These are phyloP conservation scores for Phytophthora vignae DNA, from an alignment of 352 stramenopile genomes.

Conservation along the genomic window DNA sequence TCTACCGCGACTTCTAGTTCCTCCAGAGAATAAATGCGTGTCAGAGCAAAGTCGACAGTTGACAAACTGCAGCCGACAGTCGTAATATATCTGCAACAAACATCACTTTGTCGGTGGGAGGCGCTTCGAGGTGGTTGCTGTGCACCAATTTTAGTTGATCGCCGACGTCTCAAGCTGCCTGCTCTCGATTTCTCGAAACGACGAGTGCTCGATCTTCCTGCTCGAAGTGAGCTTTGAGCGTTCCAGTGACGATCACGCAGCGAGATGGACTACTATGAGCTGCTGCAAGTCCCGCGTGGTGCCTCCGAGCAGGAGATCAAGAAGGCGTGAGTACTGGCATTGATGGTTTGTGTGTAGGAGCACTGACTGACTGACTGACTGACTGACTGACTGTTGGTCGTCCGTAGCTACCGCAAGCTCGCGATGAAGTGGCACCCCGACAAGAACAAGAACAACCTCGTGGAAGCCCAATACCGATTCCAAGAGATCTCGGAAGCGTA, in stretches of 20 bases:
- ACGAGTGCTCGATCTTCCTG: conserved; percentile 14
- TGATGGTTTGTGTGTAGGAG: not conserved
- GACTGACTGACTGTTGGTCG: no score
- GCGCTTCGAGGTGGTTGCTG: conserved; percentile 15
- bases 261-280: conserved; percentile 92
- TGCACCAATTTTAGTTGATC: conserved; percentile 27
- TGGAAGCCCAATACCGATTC: conserved; percentile 93
- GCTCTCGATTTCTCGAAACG: conserved; percentile 34
- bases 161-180: conserved; percentile 1
- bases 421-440: conserved; percentile 96
- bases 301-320: conserved; percentile 92
- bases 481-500: conserved; percentile 96
- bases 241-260: not conserved
- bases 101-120: no score
- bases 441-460: conserved; percentile 92
- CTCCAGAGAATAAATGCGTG: conserved; percentile 5
- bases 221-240: not conserved
- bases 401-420: conserved; percentile 90
- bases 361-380: conserved; percentile 2
- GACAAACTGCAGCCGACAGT: conserved; percentile 28
- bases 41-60: conserved; percentile 20
- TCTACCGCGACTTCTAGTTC: conserved; percentile 87
- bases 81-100: conserved; percentile 41
- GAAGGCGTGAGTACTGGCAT: conserved; percentile 77
- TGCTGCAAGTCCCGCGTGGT: conserved; percentile 86